Evolutionary conservation across 345 rosid species (phyloP), one percentile per base, ranked within the genome.

Genomic region (Hirschfeldia incana): DNA sequence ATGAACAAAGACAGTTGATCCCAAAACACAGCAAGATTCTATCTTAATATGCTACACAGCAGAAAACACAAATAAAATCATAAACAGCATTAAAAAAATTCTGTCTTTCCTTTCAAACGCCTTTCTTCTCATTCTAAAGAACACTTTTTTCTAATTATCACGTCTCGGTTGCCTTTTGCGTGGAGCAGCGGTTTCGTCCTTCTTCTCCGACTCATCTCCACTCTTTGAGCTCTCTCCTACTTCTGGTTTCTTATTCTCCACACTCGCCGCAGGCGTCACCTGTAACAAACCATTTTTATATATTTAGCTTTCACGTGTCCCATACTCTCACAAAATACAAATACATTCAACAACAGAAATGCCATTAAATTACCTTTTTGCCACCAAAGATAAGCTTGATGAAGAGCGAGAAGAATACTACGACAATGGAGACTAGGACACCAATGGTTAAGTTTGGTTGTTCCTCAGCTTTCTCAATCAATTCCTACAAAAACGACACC

Each of bases 401-500:
- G 37, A 90, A 73, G 49, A 87, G 51, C 0, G 88, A 81, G 28
- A 88, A 65, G 76, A 85, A 76, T 12, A 90, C 84, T 37, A 90
- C 83, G 39, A 85, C 81, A 51, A 86, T 16, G 57, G 91, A 85
- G 73, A 88, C 81, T 10, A 88, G 80, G 33, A 86, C 74, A 65
- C 94, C 92, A 70, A 90, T 79, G 0, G 92, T 88, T 66, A 88
- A 55, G 78, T 86, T 88, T 27, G 92, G 91, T 69, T 90, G 91
- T 67, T 84, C 82, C 87, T 90, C 94, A 29, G 87, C 94, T 88
- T 88, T 90, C 77, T 88, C 95, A 57, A 90, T 80, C 32, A 92
- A 72, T 65, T 92, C 97, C 97, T 92, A 77, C 46, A 15, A 8
- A 36, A 29, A 16, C 27, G 0, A 70, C 11, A 72, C 42, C 57